These are phyloP conservation scores for Myriosclerotinia scirpicola DNA, from an alignment of 2,329 filamentous ascomycete genomes.

Conservation along the genomic window DNA sequence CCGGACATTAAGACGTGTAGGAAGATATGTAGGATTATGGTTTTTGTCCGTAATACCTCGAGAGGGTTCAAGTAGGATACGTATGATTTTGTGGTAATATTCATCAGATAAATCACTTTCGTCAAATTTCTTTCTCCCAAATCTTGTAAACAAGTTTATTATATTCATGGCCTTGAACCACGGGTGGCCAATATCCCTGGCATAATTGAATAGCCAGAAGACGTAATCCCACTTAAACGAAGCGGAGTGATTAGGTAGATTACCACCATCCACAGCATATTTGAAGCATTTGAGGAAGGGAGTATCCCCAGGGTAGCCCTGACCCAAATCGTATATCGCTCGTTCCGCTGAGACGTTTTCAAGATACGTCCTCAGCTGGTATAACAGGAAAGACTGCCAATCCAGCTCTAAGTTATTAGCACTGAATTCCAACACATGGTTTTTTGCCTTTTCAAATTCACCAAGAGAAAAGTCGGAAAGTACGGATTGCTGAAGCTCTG, in stretches of 20 bases:
- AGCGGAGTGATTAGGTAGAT: constrained; percentile 34
- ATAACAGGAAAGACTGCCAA: constrained; percentile 32
- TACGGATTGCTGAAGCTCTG: constrained; percentile 21
- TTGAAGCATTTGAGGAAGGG: constrained; percentile 17
- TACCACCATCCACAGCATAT: not conserved
- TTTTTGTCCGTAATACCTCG: constrained; percentile 28
- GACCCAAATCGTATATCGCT: constrained; percentile 42
- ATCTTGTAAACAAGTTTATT: constrained; percentile 1
- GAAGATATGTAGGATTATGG: constrained; percentile 21
- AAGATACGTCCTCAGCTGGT: constrained; percentile 33
- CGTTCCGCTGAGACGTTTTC: constrained; percentile 39
- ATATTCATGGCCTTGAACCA: constrained; percentile 10
- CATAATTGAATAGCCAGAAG: constrained; percentile 44
- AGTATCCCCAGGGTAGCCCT: constrained; percentile 7
- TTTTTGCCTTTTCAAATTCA: constrained; percentile 30
- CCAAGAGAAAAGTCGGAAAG: constrained; percentile 24
- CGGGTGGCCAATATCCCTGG: constrained; percentile 43
- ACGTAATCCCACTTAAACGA: constrained; percentile 39
- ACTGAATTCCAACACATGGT: constrained; percentile 23
- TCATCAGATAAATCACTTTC: constrained; percentile 39
- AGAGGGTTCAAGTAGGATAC: constrained; percentile 40
- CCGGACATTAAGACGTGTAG: constrained; percentile 28
- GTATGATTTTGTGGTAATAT: constrained; percentile 42
- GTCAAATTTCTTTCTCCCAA: constrained; percentile 11
- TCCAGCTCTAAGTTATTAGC: constrained; percentile 25